Conservation (phyloP, 2,329 filamentous ascomycete genomes). For the Penicillium olsonii region DNA sequence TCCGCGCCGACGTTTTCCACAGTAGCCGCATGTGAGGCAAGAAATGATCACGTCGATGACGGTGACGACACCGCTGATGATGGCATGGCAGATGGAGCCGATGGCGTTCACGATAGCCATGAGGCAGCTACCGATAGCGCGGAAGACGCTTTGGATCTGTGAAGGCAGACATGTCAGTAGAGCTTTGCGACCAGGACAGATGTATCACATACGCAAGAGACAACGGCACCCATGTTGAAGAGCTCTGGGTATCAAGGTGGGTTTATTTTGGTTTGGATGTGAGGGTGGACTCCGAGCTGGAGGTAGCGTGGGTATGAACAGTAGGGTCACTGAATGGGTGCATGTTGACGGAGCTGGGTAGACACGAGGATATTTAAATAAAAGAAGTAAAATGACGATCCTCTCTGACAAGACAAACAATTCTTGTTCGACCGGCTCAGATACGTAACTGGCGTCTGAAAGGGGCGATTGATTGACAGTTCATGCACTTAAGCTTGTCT, state of each 20-base stretch:
- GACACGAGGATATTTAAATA: constrained; percentile 7
- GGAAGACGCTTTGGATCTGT: constrained; percentile 62
- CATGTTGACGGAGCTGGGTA: constrained; percentile 20
- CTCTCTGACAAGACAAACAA: background rate
- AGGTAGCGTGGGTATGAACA: constrained; percentile 31
- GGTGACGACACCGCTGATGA: constrained; percentile 66
- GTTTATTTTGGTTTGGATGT: constrained; percentile 18
- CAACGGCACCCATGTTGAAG: constrained; percentile 74
- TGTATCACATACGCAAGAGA: constrained; percentile 71
- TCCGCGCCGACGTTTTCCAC: constrained; percentile 31
- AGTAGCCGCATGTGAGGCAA: constrained; percentile 57
- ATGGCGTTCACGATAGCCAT: constrained; percentile 71
- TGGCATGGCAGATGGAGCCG: constrained; percentile 63
- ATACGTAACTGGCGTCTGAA: constrained; percentile 23
- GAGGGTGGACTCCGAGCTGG: constrained; percentile 22
- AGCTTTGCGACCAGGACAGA: constrained; percentile 18
- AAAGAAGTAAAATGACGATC: constrained; percentile 4
- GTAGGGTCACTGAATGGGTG: constrained; percentile 32
- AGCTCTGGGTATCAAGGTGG: constrained; percentile 11
- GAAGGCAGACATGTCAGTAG: constrained; percentile 11
- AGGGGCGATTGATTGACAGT: constrained; percentile 22
- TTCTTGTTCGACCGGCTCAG: constrained; percentile 1
- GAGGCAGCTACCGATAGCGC: constrained; percentile 64
- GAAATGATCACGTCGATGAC: constrained; percentile 67
- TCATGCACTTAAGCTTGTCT: constrained; percentile 10